These are phyloP conservation scores for Talaromyces rugulosus DNA, from an alignment of 2,329 filamentous ascomycete genomes.

Conservation along the genomic window DNA sequence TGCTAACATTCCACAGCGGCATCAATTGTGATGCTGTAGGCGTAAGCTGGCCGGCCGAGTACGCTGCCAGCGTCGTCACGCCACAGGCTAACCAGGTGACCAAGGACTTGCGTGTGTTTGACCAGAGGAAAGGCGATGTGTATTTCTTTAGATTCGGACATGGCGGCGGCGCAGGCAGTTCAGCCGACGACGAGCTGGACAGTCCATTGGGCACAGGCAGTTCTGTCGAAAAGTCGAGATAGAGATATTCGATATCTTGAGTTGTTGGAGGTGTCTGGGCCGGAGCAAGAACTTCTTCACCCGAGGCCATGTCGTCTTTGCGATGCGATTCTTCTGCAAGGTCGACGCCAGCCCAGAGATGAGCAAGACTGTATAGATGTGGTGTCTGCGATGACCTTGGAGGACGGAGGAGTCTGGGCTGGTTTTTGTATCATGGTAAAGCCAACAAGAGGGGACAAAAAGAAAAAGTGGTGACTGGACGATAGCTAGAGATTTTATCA, in stretches of 20 bases:
- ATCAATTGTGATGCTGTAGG: slow-evolving; percentile 64
- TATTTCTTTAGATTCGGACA: slow-evolving; percentile 64
- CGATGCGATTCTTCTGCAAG: neutral
- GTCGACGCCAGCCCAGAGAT: neutral
- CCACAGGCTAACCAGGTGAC: slow-evolving; percentile 70
- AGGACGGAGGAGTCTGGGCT: neutral
- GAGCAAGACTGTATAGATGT: neutral
- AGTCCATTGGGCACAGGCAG: slow-evolving; percentile 45
- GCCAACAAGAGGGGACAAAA: neutral
- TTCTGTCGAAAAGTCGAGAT: slow-evolving; percentile 59
- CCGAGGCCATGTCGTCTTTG: neutral
- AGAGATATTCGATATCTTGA: slow-evolving; percentile 50
- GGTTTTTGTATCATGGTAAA: neutral
- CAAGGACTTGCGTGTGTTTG: slow-evolving; percentile 61
- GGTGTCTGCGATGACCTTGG: neutral
- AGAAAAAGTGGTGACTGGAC: neutral
- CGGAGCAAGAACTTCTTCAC: neutral
- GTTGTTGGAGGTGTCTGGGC: neutral
- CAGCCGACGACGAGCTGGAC: slow-evolving; percentile 25
- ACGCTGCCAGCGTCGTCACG: slow-evolving; percentile 73
- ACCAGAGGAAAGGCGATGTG: slow-evolving; percentile 70
- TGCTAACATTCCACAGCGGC: slow-evolving; percentile 60
- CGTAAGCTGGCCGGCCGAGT: slow-evolving; percentile 75
- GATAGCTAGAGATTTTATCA: neutral
- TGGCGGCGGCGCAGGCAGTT: slow-evolving; percentile 43